Percentiles rank a stretch among this genome's conserved stretches.
These are phyloP conservation scores for Lentinula sp. DNA, from an alignment of 768 basidiomycete genomes.

Conservation along the genomic window DNA sequence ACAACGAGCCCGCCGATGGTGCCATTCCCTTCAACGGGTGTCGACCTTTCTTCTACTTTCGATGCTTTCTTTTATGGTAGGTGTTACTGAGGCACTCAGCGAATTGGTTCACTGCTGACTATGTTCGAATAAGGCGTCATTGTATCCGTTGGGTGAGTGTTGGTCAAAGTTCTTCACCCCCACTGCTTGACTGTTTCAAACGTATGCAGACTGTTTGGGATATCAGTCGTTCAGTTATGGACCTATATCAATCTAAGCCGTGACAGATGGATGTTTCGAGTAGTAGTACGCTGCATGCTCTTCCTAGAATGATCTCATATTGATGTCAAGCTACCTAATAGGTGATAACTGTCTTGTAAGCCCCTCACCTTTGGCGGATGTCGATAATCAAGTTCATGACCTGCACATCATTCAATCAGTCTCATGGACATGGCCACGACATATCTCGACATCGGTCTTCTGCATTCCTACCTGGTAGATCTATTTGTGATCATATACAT, in stretches of 20 bases:
- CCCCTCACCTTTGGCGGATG: neutral
- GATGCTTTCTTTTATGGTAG: constrained; percentile 2
- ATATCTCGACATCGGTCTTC: neutral
- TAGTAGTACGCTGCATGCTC: neutral
- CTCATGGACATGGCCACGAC: neutral
- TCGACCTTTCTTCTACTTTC: neutral
- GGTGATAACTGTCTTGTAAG: constrained; percentile 3
- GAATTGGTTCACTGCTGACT: too few species aligned
- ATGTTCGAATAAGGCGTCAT: neutral
- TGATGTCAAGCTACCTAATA: neutral
- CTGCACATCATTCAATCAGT: neutral
- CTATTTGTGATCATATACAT: neutral
- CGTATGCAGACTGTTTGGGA: neutral
- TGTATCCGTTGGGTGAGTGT: neutral
- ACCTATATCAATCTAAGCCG: constrained; percentile 1
- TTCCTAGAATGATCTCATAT: neutral
- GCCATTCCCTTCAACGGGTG: neutral
- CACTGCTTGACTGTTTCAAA: neutral
- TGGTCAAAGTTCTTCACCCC: neutral
- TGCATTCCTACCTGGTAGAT: neutral
- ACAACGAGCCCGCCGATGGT: neutral
- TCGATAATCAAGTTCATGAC: neutral
- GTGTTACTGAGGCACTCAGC: neutral
- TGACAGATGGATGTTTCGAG: constrained; percentile 3
- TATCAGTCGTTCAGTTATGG: constrained; percentile 4